Conservation (phyloP, 805 yeast species). For the Starmerella sp. region DNA sequence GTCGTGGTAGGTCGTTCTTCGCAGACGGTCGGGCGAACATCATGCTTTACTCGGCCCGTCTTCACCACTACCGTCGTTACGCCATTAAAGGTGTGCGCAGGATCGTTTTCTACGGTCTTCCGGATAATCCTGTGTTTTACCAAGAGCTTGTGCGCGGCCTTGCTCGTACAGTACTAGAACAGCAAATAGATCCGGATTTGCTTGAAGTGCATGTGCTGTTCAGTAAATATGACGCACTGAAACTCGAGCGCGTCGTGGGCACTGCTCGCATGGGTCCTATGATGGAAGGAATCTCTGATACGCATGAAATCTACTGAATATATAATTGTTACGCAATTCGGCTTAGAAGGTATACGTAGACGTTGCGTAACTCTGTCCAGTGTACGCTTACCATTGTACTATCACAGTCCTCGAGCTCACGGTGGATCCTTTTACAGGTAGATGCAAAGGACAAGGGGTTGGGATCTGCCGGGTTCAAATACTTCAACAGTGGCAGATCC, state of each 20-base stretch:
- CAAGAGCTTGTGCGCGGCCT: conserved; percentile 54
- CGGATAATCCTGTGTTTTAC: conserved; percentile 76
- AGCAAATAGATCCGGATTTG: conserved; percentile 44
- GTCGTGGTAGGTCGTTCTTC: conserved; percentile 61
- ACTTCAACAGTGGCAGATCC: background rate
- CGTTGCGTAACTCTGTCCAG: background rate
- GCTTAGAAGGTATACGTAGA: background rate
- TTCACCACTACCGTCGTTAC: conserved; percentile 82
- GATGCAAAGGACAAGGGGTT: background rate
- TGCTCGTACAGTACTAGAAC: conserved; percentile 44
- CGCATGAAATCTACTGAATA: conserved; percentile 50
- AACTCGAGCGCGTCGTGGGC: conserved; percentile 79
- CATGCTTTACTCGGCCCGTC: conserved; percentile 82
- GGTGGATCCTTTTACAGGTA: background rate
- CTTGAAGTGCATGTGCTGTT: conserved; percentile 48
- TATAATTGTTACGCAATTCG: background rate
- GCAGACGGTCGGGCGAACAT: conserved; percentile 51
- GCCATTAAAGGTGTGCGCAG: conserved; percentile 77
- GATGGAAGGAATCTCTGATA: conserved; percentile 59
- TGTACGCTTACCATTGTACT: background rate
- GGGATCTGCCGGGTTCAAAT: background rate
- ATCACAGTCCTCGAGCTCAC: background rate
- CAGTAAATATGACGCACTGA: conserved; percentile 68
- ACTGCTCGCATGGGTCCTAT: conserved; percentile 55
- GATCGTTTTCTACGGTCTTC: conserved; percentile 70